phyloP scores from a whole-genome alignment of 106 monocot species.

The Apostasia shenzhenica region DNA sequence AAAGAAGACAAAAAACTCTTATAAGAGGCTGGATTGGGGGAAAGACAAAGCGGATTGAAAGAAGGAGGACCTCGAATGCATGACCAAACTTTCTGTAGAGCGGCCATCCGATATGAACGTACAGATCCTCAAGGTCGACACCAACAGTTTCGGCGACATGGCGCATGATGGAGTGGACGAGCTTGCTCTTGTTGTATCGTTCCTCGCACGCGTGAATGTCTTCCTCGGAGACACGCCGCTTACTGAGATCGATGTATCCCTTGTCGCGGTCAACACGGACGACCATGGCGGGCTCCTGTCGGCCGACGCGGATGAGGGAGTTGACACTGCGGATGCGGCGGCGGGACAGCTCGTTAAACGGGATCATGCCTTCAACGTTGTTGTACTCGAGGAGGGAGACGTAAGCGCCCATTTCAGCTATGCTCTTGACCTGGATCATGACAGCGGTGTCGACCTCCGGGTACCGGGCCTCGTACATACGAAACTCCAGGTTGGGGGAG shows the following conservation, averaged over 20 bases:
- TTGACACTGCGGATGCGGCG: slow-evolving; percentile 80
- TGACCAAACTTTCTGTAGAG: slow-evolving; percentile 85
- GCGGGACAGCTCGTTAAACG: slow-evolving; percentile 94
- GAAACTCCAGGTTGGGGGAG: slow-evolving; percentile 72
- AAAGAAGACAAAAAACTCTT: too few species aligned
- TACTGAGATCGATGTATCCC: slow-evolving; percentile 90
- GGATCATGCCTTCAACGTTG: slow-evolving; percentile 98
- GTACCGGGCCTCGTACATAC: slow-evolving; percentile 92
- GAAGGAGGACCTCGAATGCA: slow-evolving; percentile 62
- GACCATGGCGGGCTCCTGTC: slow-evolving; percentile 95
- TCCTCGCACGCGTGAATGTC: slow-evolving; percentile 80
- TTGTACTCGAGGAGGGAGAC: slow-evolving; percentile 94
- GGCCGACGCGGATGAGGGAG: slow-evolving; percentile 82
- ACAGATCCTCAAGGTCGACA: slow-evolving; percentile 78
- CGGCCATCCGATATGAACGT: slow-evolving; percentile 81
- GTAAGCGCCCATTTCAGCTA: slow-evolving; percentile 98
- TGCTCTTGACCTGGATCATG: slow-evolving; percentile 97
- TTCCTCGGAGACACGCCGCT: slow-evolving; percentile 90
- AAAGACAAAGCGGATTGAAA: background rate
- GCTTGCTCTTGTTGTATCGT: slow-evolving; percentile 85
- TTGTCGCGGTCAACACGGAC: slow-evolving; percentile 84
- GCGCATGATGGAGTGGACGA: slow-evolving; percentile 96
- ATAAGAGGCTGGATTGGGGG: background rate
- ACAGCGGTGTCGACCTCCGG: slow-evolving; percentile 96
- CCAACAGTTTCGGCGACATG: slow-evolving; percentile 85